Percentiles rank a stretch among this genome's conserved stretches.
These are phyloP conservation scores for Noccaea bulbosa DNA, from an alignment of 345 rosid species.

Conservation along the genomic window DNA sequence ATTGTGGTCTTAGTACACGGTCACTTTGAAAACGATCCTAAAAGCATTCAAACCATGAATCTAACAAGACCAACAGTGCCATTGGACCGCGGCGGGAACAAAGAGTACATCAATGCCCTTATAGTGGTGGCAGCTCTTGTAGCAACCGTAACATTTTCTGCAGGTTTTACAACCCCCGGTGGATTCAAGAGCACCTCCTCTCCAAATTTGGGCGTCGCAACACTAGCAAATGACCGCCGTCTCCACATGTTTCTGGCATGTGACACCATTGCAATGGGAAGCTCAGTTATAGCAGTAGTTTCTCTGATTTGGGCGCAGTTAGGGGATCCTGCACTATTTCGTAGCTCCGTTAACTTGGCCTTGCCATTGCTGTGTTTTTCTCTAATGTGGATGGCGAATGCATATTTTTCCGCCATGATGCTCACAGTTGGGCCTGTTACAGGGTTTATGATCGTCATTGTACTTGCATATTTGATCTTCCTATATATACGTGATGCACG, in stretches of 20 bases:
- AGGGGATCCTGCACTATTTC: background rate
- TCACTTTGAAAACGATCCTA: background rate
- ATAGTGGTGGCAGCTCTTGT: slow-evolving; percentile 17
- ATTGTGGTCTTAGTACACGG: too few species aligned
- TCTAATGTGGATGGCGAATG: background rate
- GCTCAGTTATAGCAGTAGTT: background rate
- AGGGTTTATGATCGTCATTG: background rate
- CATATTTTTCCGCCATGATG: background rate
- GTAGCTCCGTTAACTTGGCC: background rate
- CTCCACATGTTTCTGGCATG: background rate
- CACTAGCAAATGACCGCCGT: background rate
- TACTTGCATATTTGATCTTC: too few species aligned
- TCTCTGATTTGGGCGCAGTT: slow-evolving; percentile 19
- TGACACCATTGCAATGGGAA: slow-evolving; percentile 16
- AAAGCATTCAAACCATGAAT: too few species aligned
- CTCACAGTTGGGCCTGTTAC: background rate
- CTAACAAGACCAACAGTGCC: background rate
- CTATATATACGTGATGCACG: background rate
- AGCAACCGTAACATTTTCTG: slow-evolving; percentile 23
- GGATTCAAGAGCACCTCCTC: slow-evolving; percentile 7
- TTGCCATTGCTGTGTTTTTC: background rate
- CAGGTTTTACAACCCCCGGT: slow-evolving; percentile 25
- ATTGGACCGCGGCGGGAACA: background rate
- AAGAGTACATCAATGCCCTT: slow-evolving; percentile 8
- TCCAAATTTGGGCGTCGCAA: slow-evolving; percentile 16